A percentile compares a stretch with the other conserved stretches of the same genome.
Evolutionary conservation across 441 rosid species (phyloP).

Genomic region (Pelargonium australe): DNA sequence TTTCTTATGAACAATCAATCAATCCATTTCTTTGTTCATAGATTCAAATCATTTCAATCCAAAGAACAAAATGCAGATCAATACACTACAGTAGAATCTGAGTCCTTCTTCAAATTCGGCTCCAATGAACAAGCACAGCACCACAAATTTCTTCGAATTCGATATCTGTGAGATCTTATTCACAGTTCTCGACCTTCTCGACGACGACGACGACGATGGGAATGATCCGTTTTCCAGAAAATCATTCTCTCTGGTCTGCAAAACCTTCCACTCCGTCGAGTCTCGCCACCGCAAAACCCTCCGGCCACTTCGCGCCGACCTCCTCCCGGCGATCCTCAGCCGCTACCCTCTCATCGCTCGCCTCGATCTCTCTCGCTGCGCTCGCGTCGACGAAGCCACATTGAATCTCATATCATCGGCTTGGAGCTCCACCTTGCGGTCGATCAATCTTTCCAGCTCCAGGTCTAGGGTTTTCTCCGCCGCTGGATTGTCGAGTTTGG

Average conservation of each 20-base stretch:
- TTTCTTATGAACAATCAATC: too few species aligned
- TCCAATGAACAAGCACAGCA: too few species aligned
- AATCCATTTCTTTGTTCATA: too few species aligned
- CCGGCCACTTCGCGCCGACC: conserved; percentile 22
- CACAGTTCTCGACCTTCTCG: conserved; percentile 27
- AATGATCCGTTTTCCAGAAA: conserved; percentile 19
- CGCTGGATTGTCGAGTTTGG: conserved; percentile 25
- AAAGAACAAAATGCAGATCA: too few species aligned
- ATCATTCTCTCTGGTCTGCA: conserved; percentile 30
- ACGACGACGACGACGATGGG: conserved; percentile 20
- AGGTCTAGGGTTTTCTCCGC: conserved; percentile 25
- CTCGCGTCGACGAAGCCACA: conserved; percentile 20
- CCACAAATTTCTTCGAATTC: conserved; percentile 9
- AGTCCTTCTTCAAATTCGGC: too few species aligned
- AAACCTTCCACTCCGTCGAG: conserved; percentile 23
- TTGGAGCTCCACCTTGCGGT: conserved; percentile 15
- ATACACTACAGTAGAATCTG: too few species aligned
- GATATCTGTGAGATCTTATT: conserved; percentile 28
- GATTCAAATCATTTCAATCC: too few species aligned
- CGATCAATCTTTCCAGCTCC: conserved; percentile 22
- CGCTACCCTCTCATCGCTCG: conserved; percentile 25
- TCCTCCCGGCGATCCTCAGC: conserved; percentile 12
- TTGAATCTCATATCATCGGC: conserved; percentile 13
- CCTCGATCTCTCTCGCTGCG: conserved; percentile 31
- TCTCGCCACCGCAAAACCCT: conserved; percentile 25